A percentile compares a stretch with the other conserved stretches of the same genome.
Evolutionary conservation across 352 stramenopile species (phyloP).

Genomic region (Phytophthora constricta): DNA sequence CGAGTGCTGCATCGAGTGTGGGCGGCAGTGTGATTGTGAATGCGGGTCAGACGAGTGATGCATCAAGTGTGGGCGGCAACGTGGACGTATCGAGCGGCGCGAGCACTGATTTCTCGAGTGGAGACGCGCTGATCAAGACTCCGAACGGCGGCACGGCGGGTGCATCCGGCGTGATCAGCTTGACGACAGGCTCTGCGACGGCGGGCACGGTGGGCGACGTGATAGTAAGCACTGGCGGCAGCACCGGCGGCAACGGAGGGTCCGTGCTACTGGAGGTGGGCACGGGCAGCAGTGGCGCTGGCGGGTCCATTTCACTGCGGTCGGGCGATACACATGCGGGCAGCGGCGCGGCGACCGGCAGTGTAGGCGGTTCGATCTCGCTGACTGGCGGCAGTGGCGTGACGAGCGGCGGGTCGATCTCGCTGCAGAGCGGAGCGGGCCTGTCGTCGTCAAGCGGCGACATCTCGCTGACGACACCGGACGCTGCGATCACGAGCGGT

Average conservation of each 20-base stretch:
- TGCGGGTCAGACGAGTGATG: too few species aligned
- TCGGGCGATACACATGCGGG: constrained; percentile 7
- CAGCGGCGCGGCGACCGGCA: constrained; percentile 8
- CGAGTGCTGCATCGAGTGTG: constrained; percentile 7
- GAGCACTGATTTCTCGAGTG: constrained; percentile 20
- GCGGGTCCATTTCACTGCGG: constrained; percentile 9
- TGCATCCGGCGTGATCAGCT: not conserved
- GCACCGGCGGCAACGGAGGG: constrained; percentile 7
- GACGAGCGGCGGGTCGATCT: constrained; percentile 18
- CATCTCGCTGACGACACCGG: constrained; percentile 29
- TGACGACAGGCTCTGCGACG: constrained; percentile 48
- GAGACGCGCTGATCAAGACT: constrained; percentile 7
- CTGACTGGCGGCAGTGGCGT: constrained; percentile 7
- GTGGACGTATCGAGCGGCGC: constrained; percentile 7
- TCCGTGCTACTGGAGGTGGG: constrained; percentile 4
- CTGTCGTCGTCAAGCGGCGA: constrained; percentile 21
- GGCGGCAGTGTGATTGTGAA: too few species aligned
- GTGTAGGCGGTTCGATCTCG: constrained; percentile 4
- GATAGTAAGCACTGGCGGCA: constrained; percentile 8
- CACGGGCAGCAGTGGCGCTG: not conserved
- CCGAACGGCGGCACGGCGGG: not conserved
- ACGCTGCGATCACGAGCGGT: constrained; percentile 17
- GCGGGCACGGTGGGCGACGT: constrained; percentile 29
- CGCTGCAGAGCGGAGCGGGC: constrained; percentile 17
- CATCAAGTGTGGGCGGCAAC: constrained; percentile 4